Percentiles rank a stretch among this genome's conserved stretches.
phyloP scores from a whole-genome alignment of 179 eudicot species.

The Beta macrorhiza region DNA sequence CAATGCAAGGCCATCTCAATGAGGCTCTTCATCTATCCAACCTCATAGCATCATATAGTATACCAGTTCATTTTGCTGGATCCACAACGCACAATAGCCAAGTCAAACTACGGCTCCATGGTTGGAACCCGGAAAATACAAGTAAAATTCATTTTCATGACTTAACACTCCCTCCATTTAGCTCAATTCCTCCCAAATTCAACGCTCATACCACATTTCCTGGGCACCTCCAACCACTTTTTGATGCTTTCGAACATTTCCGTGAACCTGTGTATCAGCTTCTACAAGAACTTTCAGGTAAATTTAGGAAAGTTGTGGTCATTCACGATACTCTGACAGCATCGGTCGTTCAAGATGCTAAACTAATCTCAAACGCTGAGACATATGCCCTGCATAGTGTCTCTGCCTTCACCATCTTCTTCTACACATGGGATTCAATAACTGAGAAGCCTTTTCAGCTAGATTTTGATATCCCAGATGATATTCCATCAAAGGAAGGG shows the following conservation, averaged over 20 bases:
- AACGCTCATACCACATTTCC: constrained; percentile 40
- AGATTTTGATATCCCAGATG: constrained; percentile 21
- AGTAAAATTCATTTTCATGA: constrained; percentile 49
- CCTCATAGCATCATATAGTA: constrained; percentile 42
- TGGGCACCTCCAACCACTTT: constrained; percentile 50
- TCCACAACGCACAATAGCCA: constrained; percentile 47
- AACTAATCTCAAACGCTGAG: constrained; percentile 43
- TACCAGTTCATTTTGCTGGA: constrained; percentile 51
- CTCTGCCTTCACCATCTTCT: constrained; percentile 43
- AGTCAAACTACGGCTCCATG: constrained; percentile 47
- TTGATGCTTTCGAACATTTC: constrained; percentile 39
- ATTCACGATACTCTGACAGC: constrained; percentile 56
- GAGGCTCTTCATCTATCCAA: constrained; percentile 63
- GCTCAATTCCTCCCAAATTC: constrained; percentile 26
- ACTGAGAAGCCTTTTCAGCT: constrained; percentile 34
- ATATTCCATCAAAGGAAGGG: constrained; percentile 38
- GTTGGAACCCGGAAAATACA: constrained; percentile 25
- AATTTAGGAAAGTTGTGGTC: constrained; percentile 37
- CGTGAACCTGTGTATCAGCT: constrained; percentile 43
- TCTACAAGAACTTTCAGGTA: constrained; percentile 27
- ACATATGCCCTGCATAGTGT: constrained; percentile 44
- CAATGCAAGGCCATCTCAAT: constrained; percentile 68
- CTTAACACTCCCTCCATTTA: constrained; percentile 34
- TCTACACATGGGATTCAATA: constrained; percentile 29
- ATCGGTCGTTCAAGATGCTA: constrained; percentile 55